These are phyloP conservation scores for Zasmidium angulare DNA, from an alignment of 2,329 filamentous ascomycete genomes.

Conservation along the genomic window DNA sequence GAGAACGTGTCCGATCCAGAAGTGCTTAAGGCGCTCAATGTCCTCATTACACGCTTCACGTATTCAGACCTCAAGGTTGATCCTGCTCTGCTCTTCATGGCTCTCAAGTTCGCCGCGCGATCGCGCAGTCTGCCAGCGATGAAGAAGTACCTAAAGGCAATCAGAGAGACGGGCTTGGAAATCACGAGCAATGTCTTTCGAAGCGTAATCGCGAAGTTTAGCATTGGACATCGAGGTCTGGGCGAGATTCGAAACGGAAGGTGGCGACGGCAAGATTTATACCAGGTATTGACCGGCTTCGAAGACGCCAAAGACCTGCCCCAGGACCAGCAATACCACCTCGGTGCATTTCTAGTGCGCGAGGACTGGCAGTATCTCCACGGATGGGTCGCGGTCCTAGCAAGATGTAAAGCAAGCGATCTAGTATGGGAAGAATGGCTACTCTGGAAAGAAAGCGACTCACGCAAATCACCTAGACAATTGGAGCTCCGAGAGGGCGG, in stretches of 20 bases:
- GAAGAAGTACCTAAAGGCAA: conserved; percentile 32
- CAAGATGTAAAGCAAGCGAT: conserved; percentile 31
- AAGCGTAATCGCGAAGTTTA: conserved; percentile 38
- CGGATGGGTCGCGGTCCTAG: conserved; percentile 36
- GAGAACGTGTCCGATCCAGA: conserved; percentile 29
- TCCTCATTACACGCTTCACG: conserved; percentile 29
- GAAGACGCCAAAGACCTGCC: conserved; percentile 28
- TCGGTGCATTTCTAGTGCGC: conserved; percentile 33
- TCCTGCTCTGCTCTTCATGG: conserved; percentile 26
- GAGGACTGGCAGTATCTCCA: conserved; percentile 35
- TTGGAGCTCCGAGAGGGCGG: conserved; percentile 7
- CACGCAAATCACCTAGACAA: conserved; percentile 23
- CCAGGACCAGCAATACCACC: conserved; percentile 31
- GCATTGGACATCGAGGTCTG: conserved; percentile 36
- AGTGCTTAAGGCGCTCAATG: conserved; percentile 28
- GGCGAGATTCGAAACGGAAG: conserved; percentile 40
- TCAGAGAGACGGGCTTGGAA: conserved; percentile 15
- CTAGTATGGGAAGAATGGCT: conserved; percentile 36
- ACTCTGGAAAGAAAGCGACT: conserved; percentile 29
- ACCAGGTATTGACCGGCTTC: conserved; percentile 38
- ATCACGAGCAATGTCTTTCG: conserved; percentile 34
- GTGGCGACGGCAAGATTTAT: conserved; percentile 35
- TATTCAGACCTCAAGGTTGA: conserved; percentile 24
- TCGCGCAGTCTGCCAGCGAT: conserved; percentile 30
- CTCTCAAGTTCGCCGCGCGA: conserved; percentile 37